These are phyloP conservation scores for Fusarium subtropicale DNA, from an alignment of 2,329 filamentous ascomycete species.

Conservation along the genomic window DNA sequence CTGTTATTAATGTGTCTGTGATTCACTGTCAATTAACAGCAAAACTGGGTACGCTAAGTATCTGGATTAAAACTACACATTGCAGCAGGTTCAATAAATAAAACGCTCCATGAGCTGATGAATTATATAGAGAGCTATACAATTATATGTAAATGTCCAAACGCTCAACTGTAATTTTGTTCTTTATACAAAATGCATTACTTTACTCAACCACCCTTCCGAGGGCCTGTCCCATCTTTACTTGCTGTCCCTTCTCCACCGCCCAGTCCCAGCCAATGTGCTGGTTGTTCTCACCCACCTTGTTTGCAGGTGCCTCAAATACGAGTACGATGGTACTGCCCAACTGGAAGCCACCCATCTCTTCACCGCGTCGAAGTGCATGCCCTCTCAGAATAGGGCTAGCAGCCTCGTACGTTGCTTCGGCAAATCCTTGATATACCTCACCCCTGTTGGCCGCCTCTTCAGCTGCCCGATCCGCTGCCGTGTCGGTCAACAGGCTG, in stretches of 20 bases:
- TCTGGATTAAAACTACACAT: not conserved
- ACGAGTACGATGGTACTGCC: slow-evolving; percentile 96
- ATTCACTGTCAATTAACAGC: too few relatives aligned
- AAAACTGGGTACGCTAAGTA: not conserved
- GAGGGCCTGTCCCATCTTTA: slow-evolving; percentile 89
- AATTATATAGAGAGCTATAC: slow-evolving; percentile 10
- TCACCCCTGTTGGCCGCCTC: slow-evolving; percentile 81
- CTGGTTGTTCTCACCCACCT: slow-evolving; percentile 62
- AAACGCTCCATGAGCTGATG: slow-evolving; percentile 3
- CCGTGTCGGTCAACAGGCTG: slow-evolving; percentile 90
- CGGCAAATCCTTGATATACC: slow-evolving; percentile 88
- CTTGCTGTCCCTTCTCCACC: slow-evolving; percentile 85
- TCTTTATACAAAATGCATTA: slow-evolving; percentile 14
- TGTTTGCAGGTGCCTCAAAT: slow-evolving; percentile 86
- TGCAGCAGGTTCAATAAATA: not conserved
- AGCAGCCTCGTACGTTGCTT: slow-evolving; percentile 87
- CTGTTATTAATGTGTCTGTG: not conserved
- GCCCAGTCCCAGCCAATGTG: slow-evolving; percentile 85
- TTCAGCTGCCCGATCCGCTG: slow-evolving; percentile 86
- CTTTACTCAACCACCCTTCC: slow-evolving; percentile 74
- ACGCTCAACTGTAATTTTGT: slow-evolving; percentile 20
- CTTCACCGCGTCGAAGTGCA: slow-evolving; percentile 86
- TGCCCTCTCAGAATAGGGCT: slow-evolving; percentile 84
- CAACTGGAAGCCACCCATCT: slow-evolving; percentile 98
- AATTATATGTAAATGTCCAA: slow-evolving; percentile 35